These are phyloP conservation scores for Rhodotorula sp. DNA, from an alignment of 1,284 basidiomycete species.

Conservation along the genomic window DNA sequence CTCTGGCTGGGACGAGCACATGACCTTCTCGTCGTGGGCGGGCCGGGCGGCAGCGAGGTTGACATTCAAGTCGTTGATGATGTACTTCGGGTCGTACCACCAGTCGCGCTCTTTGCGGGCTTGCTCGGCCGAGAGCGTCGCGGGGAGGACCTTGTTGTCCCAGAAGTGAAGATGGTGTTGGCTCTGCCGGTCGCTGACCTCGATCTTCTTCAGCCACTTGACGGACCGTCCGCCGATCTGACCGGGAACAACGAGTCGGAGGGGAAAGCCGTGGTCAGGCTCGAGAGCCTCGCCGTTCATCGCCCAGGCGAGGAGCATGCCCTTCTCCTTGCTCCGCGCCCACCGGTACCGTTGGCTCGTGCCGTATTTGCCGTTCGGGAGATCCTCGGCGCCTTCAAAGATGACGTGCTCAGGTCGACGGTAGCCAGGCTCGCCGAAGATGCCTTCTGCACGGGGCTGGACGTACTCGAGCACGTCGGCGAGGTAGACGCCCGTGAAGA, in stretches of 20 bases:
- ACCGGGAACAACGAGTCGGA: slow-evolving; percentile 55
- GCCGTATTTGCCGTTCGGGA: slow-evolving; percentile 67
- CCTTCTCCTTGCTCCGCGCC: slow-evolving; percentile 56
- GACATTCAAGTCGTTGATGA: slow-evolving; percentile 60
- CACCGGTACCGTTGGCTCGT: slow-evolving; percentile 59
- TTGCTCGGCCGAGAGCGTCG: slow-evolving; percentile 58
- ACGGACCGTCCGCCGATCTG: slow-evolving; percentile 47
- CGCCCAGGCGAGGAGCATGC: slow-evolving; percentile 63
- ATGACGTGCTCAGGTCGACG: slow-evolving; percentile 57
- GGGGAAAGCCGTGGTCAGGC: slow-evolving; percentile 66
- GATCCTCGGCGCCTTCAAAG: slow-evolving; percentile 62
- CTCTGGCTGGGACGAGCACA: slow-evolving; percentile 36
- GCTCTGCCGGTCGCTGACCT: slow-evolving; percentile 58
- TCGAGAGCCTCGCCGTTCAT: slow-evolving; percentile 59
- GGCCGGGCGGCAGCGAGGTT: slow-evolving; percentile 63
- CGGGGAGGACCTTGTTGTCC: slow-evolving; percentile 66
- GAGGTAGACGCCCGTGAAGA: slow-evolving; percentile 66
- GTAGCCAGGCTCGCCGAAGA: slow-evolving; percentile 42
- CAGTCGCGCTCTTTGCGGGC: slow-evolving; percentile 59
- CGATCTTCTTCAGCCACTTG: slow-evolving; percentile 63
- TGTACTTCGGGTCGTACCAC: slow-evolving; percentile 61
- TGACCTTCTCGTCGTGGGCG: slow-evolving; percentile 58
- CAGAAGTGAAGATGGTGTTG: slow-evolving; percentile 57
- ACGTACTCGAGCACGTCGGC: slow-evolving; percentile 60
- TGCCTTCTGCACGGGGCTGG: slow-evolving; percentile 47